Percentiles rank a stretch among this genome's conserved stretches.
Conservation (phyloP, 1,284 basidiomycete species). For the Sporisorium sorghi region DNA sequence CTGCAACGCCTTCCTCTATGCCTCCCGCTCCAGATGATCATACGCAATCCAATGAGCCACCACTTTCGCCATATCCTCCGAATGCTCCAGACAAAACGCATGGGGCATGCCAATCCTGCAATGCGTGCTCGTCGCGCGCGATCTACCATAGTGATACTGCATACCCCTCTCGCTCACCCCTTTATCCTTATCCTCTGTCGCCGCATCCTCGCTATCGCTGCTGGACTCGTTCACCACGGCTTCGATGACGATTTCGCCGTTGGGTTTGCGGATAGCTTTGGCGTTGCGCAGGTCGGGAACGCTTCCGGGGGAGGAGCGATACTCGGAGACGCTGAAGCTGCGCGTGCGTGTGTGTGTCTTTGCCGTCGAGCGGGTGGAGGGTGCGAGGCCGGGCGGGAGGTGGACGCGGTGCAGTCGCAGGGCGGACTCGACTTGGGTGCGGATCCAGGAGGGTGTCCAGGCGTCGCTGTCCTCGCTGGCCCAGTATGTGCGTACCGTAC, state of each 20-base stretch:
- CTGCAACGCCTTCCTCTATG: neutral
- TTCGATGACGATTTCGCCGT: conserved; percentile 53
- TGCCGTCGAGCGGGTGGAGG: neutral
- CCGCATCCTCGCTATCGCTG: conserved; percentile 15
- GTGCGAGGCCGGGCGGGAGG: conserved; percentile 13
- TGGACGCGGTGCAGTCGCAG: conserved; percentile 30
- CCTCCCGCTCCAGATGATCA: conserved; percentile 29
- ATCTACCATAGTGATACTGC: conserved; percentile 19
- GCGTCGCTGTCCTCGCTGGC: conserved; percentile 32
- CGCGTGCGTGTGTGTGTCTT: conserved; percentile 29
- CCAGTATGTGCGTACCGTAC: conserved; percentile 25
- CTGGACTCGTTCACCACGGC: conserved; percentile 26
- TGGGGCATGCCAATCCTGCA: conserved; percentile 56
- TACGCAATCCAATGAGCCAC: conserved; percentile 31
- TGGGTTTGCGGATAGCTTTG: conserved; percentile 38
- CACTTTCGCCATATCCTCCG: conserved; percentile 40
- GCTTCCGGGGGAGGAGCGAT: conserved; percentile 25
- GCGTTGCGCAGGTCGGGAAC: conserved; percentile 29
- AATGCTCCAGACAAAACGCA: conserved; percentile 53
- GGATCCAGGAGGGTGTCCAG: conserved; percentile 53
- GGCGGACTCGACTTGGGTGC: conserved; percentile 35
- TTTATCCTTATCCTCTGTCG: neutral
- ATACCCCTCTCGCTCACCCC: neutral
- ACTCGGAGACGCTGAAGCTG: conserved; percentile 39
- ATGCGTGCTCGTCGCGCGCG: conserved; percentile 38